Percentiles rank a stretch among this genome's conserved stretches.
phyloP scores from a whole-genome alignment of 2,329 filamentous ascomycete species.

The Neofusicoccum laricinum region DNA sequence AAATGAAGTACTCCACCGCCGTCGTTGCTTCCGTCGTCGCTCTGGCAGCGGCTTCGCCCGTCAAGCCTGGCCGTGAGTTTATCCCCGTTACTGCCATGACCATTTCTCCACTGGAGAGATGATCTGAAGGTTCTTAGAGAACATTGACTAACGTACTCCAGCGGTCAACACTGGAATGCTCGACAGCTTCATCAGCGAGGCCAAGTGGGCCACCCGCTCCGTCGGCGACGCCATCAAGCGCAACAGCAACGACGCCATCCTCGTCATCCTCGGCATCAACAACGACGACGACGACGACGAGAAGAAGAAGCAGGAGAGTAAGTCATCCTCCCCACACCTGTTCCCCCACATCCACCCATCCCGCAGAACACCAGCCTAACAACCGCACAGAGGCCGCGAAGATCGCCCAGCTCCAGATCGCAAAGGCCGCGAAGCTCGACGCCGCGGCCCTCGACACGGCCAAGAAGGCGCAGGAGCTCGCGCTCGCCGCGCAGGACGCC shows the following conservation, averaged over 20 bases:
- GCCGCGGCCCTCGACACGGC: conserved; percentile 3
- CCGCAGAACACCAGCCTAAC: neutral
- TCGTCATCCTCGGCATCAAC: conserved; percentile 1
- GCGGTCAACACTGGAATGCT: neutral
- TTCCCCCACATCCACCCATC: neutral
- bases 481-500: neutral
- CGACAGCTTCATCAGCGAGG: neutral
- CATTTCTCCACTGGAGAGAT: neutral
- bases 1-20: conserved; percentile 27
- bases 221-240: neutral
- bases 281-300: neutral
- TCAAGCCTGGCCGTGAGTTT: conserved; percentile 23
- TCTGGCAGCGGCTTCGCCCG: conserved; percentile 24
- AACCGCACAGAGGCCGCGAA: neutral
- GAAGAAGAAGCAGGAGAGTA: conserved; percentile 1
- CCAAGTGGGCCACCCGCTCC: neutral
- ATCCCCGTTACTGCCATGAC: neutral
- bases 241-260: neutral
- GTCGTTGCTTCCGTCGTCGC: conserved; percentile 23
- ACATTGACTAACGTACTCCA: neutral
- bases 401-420: conserved; percentile 4
- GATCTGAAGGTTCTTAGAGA: neutral
- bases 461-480: conserved; percentile 1
- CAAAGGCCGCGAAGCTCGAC: neutral
- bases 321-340: neutral